Percentiles rank a stretch among this genome's conserved stretches.
Evolutionary conservation across 257 asterid genomes (phyloP).

Genomic region (Oldenlandia corymbosa): DNA sequence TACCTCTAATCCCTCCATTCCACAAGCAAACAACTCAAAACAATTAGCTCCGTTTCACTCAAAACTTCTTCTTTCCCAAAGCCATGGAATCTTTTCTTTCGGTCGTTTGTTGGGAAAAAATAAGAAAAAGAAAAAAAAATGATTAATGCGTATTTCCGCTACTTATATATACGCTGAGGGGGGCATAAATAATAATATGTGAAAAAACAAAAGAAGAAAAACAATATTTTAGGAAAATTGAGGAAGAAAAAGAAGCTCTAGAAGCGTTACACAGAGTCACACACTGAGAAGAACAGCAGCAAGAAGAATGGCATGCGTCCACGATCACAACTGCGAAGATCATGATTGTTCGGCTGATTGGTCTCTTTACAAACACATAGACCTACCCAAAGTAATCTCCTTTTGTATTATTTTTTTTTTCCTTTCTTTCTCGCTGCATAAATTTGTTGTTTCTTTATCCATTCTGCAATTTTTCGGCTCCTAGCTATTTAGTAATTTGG

Average conservation of each 20-base stretch:
- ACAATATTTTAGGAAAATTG: background rate
- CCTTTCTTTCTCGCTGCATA: background rate
- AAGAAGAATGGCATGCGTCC: slow-evolving; percentile 69
- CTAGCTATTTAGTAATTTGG: background rate
- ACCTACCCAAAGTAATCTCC: slow-evolving; percentile 62
- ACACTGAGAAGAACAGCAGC: background rate
- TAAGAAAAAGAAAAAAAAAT: too few relatives aligned
- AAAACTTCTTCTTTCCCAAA: background rate
- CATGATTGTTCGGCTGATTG: slow-evolving; percentile 88
- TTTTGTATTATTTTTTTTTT: background rate
- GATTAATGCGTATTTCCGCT: too few relatives aligned
- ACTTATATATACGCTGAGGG: too few relatives aligned
- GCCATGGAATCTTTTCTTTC: too few relatives aligned
- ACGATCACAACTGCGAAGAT: slow-evolving; percentile 98
- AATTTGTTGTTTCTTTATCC: background rate
- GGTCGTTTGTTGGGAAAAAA: too few relatives aligned
- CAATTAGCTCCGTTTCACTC: background rate
- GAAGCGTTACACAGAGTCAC: background rate
- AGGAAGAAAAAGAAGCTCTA: background rate
- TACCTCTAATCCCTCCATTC: slow-evolving; percentile 43
- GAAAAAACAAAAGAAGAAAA: background rate
- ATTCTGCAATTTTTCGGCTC: background rate
- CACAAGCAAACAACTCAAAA: background rate
- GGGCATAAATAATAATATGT: too few relatives aligned
- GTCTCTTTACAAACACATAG: slow-evolving; percentile 90